Evolutionary conservation across 192 early-diverging fungal genomes (phyloP).

Genomic region (Coemansia sp.): DNA sequence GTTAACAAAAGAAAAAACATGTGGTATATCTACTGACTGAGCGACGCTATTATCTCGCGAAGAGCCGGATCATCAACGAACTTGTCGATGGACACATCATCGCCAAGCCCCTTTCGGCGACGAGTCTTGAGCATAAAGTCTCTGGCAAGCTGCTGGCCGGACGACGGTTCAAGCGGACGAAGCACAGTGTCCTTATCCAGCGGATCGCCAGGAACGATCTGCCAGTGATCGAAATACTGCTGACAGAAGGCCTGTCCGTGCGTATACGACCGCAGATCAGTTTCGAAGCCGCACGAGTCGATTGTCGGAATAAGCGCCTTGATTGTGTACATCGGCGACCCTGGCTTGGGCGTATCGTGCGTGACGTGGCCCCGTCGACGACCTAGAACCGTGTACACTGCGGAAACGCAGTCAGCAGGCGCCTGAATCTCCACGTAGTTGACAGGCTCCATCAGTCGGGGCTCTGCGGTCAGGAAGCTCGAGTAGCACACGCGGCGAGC

Average conservation of each 20-base stretch:
- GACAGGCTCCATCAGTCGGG: constrained; percentile 96
- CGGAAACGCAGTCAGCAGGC: constrained; percentile 91
- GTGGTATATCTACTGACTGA: not conserved
- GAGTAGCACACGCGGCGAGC: constrained; percentile 97
- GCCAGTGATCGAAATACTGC: constrained; percentile 98
- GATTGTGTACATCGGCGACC: constrained; percentile 91
- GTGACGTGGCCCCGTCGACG: constrained; percentile 96
- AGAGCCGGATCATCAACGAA: constrained; percentile 69
- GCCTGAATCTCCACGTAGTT: constrained; percentile 97
- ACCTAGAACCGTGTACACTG: constrained; percentile 92
- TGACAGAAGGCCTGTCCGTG: constrained; percentile 98
- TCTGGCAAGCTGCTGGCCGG: constrained; percentile 78
- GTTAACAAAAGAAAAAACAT: not conserved
- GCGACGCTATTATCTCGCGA: constrained; percentile 24
- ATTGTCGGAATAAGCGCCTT: constrained; percentile 95
- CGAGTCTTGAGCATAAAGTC: constrained; percentile 99
- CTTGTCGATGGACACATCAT: constrained; percentile 81
- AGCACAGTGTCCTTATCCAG: constrained; percentile 86
- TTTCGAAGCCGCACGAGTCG: constrained; percentile 95
- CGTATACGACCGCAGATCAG: constrained; percentile 93
- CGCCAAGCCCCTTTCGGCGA: constrained; percentile 86
- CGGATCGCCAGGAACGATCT: constrained; percentile 96
- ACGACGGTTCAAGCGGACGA: constrained; percentile 76
- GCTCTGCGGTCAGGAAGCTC: constrained; percentile 91
- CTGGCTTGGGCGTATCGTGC: constrained; percentile 91